Conservation (phyloP, 2,329 filamentous ascomycete species). For the Aspergillus sclerotialis region DNA sequence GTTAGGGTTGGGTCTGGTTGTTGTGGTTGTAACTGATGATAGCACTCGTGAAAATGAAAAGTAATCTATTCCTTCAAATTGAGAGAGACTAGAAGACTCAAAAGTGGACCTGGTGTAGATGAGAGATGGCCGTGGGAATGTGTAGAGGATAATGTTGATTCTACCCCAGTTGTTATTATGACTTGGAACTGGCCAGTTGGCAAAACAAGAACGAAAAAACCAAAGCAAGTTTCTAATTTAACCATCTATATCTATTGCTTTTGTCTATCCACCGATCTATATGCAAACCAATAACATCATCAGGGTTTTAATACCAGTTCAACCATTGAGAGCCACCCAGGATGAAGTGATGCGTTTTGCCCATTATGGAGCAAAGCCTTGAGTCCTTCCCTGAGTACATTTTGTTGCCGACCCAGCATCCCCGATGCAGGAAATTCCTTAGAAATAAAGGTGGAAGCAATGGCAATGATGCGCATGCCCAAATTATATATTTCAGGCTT, state of each 20-base stretch:
- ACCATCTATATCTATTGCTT: slow-evolving; percentile 10
- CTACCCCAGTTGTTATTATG: background rate
- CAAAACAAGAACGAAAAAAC: background rate
- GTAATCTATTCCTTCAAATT: no score
- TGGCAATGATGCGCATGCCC: slow-evolving; percentile 31
- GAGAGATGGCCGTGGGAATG: no score
- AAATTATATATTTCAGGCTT: slow-evolving; percentile 57
- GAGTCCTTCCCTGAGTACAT: slow-evolving; percentile 15
- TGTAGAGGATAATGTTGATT: no score
- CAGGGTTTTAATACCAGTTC: slow-evolving; percentile 12
- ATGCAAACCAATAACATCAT: slow-evolving; percentile 5
- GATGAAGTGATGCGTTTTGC: slow-evolving; percentile 19
- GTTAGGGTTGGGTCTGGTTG: no score
- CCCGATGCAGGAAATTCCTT: slow-evolving; percentile 11
- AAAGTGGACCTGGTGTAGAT: no score
- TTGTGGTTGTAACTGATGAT: no score
- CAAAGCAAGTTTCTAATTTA: background rate
- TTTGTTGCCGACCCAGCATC: slow-evolving; percentile 10
- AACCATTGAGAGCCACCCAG: slow-evolving; percentile 26
- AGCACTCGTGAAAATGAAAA: no score
- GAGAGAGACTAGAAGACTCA: no score
- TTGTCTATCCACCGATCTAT: slow-evolving; percentile 12
- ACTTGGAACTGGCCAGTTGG: background rate
- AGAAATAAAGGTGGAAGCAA: slow-evolving; percentile 28
- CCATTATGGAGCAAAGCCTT: slow-evolving; percentile 18